Conservation (phyloP, 2,329 filamentous ascomycete genomes). For the Apiospora malaysiana region DNA sequence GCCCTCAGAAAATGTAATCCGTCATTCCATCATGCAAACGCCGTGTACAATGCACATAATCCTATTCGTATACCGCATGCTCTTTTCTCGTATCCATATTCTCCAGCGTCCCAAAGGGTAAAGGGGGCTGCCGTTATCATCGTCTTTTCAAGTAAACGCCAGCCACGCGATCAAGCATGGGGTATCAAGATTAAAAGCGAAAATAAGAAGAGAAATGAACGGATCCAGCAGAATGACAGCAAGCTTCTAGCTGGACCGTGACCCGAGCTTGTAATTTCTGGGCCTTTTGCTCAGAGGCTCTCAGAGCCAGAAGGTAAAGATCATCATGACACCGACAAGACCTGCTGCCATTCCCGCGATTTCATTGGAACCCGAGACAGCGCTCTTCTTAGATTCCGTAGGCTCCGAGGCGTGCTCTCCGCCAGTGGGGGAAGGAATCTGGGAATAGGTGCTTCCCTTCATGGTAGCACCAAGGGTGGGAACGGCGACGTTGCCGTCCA, state of each 20-base stretch:
- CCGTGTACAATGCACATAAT: neutral
- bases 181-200: neutral
- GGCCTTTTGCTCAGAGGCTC: neutral
- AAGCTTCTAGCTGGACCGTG: neutral
- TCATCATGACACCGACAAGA: constrained; percentile 56
- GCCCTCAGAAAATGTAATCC: neutral
- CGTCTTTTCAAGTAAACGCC: constrained; percentile 6
- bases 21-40: neutral
- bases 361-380: constrained; percentile 52
- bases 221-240: constrained; percentile 1
- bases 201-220: neutral
- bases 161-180: constrained; percentile 2
- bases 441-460: constrained; percentile 40
- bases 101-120: neutral
- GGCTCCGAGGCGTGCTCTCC: constrained; percentile 1
- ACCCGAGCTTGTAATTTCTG: neutral
- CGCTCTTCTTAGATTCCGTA: constrained; percentile 44
- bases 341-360: constrained; percentile 57
- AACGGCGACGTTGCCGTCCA: constrained; percentile 71
- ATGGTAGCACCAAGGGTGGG: constrained; percentile 69
- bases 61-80: constrained; percentile 12
- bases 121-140: neutral
- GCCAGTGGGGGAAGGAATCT: constrained; percentile 34
- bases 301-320: constrained; percentile 58
- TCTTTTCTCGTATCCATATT: neutral